These are phyloP conservation scores for Fusarium scirpi DNA, from an alignment of 2,329 filamentous ascomycete species.

Conservation along the genomic window DNA sequence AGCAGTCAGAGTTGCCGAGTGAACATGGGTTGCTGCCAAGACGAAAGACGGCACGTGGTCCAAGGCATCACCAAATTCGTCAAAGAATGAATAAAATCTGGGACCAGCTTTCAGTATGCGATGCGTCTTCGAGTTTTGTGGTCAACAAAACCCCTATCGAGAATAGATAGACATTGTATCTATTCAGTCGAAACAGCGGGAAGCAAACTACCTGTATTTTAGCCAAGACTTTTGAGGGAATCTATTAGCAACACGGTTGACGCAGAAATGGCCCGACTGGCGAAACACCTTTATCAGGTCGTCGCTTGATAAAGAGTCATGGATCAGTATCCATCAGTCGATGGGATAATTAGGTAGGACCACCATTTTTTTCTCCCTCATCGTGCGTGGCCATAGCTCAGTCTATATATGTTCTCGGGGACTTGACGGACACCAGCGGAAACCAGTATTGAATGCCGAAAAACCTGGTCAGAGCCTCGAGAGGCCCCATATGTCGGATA, in stretches of 20 bases:
- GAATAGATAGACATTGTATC: background rate
- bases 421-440: background rate
- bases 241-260: slow-evolving; percentile 16
- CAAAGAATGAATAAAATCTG: background rate
- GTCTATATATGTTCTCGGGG: slow-evolving; percentile 14
- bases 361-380: background rate
- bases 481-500: background rate
- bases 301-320: slow-evolving; percentile 7
- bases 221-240: slow-evolving; percentile 23
- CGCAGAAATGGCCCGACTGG: slow-evolving; percentile 27
- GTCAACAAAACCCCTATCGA: too few species aligned
- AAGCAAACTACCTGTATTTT: slow-evolving; percentile 26
- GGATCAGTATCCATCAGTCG: slow-evolving; percentile 11
- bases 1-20: background rate
- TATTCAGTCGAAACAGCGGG: slow-evolving; percentile 22
- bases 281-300: background rate
- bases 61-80: background rate
- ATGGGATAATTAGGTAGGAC: background rate
- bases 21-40: background rate
- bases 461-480: background rate
- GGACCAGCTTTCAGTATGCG: background rate
- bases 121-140: background rate
- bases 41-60: background rate
- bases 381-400: slow-evolving; percentile 14
- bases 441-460: slow-evolving; percentile 12